phyloP scores from a whole-genome alignment of 352 stramenopile genomes.

The Achlya hypogyna region DNA sequence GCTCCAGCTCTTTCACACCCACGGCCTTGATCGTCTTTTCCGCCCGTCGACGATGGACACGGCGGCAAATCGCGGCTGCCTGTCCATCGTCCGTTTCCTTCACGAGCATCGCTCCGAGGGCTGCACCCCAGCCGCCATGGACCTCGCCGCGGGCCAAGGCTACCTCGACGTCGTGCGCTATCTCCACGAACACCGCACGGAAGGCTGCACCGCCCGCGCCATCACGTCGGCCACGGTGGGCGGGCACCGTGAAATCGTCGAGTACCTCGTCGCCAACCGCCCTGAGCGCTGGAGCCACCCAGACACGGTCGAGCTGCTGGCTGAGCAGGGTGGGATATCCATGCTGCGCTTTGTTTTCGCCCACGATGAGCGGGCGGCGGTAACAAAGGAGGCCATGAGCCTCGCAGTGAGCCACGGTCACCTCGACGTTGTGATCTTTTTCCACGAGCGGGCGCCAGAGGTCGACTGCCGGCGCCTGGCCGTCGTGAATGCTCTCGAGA shows the following conservation, averaged over 20 bases:
- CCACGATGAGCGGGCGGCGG: background rate
- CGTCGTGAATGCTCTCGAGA: background rate
- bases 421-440: background rate
- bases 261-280: conserved; percentile 2
- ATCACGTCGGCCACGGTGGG: background rate
- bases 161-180: conserved; percentile 26
- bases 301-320: background rate
- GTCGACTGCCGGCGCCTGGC: background rate
- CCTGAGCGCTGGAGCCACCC: background rate
- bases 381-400: background rate
- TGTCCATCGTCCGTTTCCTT: conserved; percentile 7
- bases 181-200: conserved; percentile 3
- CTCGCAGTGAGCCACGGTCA: background rate
- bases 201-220: conserved; percentile 17
- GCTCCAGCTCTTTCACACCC: background rate
- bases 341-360: background rate
- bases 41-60: background rate
- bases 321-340: background rate
- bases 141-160: conserved; percentile 26
- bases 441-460: background rate
- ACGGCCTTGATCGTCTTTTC: background rate
- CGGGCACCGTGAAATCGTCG: conserved; percentile 10
- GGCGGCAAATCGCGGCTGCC: background rate
- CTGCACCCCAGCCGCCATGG: conserved; percentile 21
- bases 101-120: background rate